A percentile compares a stretch with the other conserved stretches of the same genome.
Conservation (phyloP, 2,329 filamentous ascomycete species). For the Immersiporthe knoxdaviesiana region DNA sequence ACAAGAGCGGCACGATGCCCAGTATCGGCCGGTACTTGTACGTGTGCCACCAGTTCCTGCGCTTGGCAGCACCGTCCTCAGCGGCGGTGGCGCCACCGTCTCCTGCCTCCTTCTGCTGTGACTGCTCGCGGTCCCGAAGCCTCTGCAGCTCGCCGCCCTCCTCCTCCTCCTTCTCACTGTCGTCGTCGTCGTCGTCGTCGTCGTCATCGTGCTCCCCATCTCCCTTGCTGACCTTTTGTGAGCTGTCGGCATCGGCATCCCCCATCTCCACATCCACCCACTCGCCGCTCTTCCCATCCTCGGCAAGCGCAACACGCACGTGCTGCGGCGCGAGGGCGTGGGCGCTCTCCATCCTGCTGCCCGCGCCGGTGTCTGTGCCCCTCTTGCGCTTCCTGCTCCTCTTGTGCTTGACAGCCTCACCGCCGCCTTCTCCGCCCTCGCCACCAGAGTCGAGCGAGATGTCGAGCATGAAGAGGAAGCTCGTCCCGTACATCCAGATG, state of each 20-base stretch:
- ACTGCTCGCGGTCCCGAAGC: slow-evolving; percentile 42
- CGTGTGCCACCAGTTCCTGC: slow-evolving; percentile 71
- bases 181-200: slow-evolving; percentile 37
- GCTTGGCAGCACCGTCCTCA: slow-evolving; percentile 32
- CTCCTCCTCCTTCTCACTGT: slow-evolving; percentile 44
- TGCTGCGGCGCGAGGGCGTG: slow-evolving; percentile 47
- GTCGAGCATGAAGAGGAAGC: slow-evolving; percentile 93
- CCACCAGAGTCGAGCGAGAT: slow-evolving; percentile 68
- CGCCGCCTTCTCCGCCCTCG: slow-evolving; percentile 35
- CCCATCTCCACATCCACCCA: slow-evolving; percentile 43
- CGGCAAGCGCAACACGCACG: slow-evolving; percentile 42
- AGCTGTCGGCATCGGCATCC: slow-evolving; percentile 36
- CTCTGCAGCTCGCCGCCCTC: slow-evolving; percentile 37
- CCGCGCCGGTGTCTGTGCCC: slow-evolving; percentile 54
- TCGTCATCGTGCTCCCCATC: slow-evolving; percentile 36
- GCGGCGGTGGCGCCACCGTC: slow-evolving; percentile 38
- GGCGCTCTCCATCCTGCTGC: slow-evolving; percentile 54
- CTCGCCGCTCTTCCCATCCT: slow-evolving; percentile 43
- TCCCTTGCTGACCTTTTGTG: slow-evolving; percentile 32
- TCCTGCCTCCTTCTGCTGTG: slow-evolving; percentile 39
- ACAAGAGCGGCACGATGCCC: slow-evolving; percentile 60
- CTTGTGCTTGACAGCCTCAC: slow-evolving; percentile 37
- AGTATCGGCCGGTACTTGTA: slow-evolving; percentile 95
- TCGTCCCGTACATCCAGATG: slow-evolving; percentile 84
- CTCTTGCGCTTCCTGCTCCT: slow-evolving; percentile 59